These are phyloP conservation scores for Aspergillus sp. DNA, from an alignment of 2,329 filamentous ascomycete species.

Conservation along the genomic window DNA sequence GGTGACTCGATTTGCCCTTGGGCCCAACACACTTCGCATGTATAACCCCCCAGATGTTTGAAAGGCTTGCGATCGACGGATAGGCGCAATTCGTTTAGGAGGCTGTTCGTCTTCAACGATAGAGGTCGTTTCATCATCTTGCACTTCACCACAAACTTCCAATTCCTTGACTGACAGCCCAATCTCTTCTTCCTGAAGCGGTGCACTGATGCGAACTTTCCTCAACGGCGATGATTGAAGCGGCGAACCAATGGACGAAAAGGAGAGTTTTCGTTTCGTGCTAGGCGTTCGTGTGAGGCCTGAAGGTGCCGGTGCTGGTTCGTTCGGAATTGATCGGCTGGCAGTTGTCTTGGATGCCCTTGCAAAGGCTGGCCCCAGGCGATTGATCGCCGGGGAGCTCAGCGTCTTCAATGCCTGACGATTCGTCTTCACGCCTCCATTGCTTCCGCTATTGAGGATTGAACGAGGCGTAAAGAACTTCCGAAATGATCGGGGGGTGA, in stretches of 20 bases:
- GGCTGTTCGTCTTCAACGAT: constrained; percentile 15
- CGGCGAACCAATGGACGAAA: constrained; percentile 41
- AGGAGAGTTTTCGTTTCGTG: constrained; percentile 41
- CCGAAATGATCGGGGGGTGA: constrained; percentile 46
- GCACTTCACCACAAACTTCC: constrained; percentile 11
- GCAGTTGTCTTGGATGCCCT: constrained; percentile 28
- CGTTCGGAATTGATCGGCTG: constrained; percentile 19
- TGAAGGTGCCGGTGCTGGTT: constrained; percentile 16
- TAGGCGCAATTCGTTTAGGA: constrained; percentile 20
- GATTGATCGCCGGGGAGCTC: constrained; percentile 37
- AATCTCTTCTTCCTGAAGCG: constrained; percentile 20
- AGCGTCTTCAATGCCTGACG: constrained; percentile 41
- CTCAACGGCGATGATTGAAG: constrained; percentile 45
- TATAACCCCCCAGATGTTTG: constrained; percentile 33
- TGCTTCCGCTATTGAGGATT: constrained; percentile 29
- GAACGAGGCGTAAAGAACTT: constrained; percentile 47
- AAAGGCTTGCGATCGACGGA: constrained; percentile 31
- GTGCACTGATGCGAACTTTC: constrained; percentile 30
- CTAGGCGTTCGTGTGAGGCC: constrained; percentile 31
- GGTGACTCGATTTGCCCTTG: constrained; percentile 25
- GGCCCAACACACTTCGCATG: constrained; percentile 30
- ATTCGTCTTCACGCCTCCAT: constrained; percentile 32
- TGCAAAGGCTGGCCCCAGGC: constrained; percentile 36
- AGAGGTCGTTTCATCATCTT: constrained; percentile 11
- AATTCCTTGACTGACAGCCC: constrained; percentile 23